Base-by-base conservation (phyloP, 352 stramenopile species). In the Phytophthora sojae region DNA sequence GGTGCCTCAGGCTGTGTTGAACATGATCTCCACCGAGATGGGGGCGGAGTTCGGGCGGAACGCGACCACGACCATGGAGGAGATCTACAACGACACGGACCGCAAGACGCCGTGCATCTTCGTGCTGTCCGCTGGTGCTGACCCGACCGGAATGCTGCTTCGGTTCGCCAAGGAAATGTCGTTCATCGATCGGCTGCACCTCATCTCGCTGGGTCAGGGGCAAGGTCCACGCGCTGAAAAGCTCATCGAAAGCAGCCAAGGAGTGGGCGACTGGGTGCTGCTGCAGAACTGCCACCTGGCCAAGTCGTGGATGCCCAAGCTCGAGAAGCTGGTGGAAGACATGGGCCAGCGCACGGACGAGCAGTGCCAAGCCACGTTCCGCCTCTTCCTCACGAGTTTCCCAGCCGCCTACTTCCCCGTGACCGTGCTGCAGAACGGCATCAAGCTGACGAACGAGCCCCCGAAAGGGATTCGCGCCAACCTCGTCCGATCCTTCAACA, bases 201-300 rank as follows among this genome's bases (percentile, higher is more conserved):
- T 98, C 30, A 97, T 98, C 53, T 98, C 95, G 19, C 77, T 98
- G 0, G 95, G 94, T 0, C 95, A 98, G 59, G 95, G 95, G 14
- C 95, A 98, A 76, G 94, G 93, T 1, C 92, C 94, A 5, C 89
- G 92, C 5, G 95, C 95, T 1, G 90, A 98, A 64, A 82, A 92
- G 45, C 85, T 98, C 2, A 98, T 98, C 29, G 85, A 97, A 59
- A 82, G 68, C 17, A 93, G 87, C 23, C 90, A 94, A 19, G 68
- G 77, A 5, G 88, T 83, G 0, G 95, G 94, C 0, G 95, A 98
- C 80, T 98, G 95, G 95, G 95, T 98, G 14, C 61, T 98, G 44
- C 73, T 98, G 7, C 95, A 98, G 57, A 98, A 98, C 59, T 98
- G 95, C 69, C 96, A 98, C 67, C 79, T 98, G 7, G 95, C 95